phyloP scores from a whole-genome alignment of 2,329 filamentous ascomycete genomes.

The Epichloe sp. region DNA sequence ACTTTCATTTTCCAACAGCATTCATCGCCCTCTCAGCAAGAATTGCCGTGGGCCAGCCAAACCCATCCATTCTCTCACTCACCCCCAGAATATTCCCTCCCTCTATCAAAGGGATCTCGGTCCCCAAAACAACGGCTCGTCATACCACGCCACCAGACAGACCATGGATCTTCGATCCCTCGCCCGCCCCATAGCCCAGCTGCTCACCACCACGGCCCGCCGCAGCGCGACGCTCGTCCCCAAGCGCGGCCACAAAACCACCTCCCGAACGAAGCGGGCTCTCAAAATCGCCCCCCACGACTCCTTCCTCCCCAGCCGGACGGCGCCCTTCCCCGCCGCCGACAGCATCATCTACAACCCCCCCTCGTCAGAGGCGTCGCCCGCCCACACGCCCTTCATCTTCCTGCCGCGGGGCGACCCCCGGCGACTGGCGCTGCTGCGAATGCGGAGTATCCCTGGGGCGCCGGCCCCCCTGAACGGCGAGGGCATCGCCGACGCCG shows the following conservation, averaged over 20 bases:
- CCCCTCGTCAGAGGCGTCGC: conserved; percentile 39
- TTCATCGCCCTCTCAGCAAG: too few relatives aligned
- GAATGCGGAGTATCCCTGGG: conserved; percentile 24
- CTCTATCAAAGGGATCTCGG: too few relatives aligned
- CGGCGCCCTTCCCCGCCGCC: conserved; percentile 16
- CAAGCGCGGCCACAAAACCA: conserved; percentile 35
- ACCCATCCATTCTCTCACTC: too few relatives aligned
- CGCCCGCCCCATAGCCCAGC: conserved; percentile 21
- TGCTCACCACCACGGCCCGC: conserved; percentile 17
- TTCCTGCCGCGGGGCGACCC: conserved; percentile 48
- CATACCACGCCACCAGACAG: background rate
- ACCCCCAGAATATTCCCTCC: too few relatives aligned
- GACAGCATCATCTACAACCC: conserved; percentile 43
- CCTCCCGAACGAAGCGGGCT: conserved; percentile 39
- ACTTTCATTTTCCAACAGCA: too few relatives aligned
- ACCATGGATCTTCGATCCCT: conserved; percentile 24
- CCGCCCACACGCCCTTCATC: conserved; percentile 52
- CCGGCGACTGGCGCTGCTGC: conserved; percentile 35
- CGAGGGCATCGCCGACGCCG: conserved; percentile 8
- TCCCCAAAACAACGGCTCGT: background rate
- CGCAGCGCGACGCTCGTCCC: conserved; percentile 11
- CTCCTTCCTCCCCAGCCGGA: conserved; percentile 37
- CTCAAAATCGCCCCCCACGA: conserved; percentile 49
- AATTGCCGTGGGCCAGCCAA: too few relatives aligned
- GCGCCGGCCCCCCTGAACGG: conserved; percentile 9